A percentile compares a stretch with the other conserved stretches of the same genome.
Conservation (phyloP, 2,329 filamentous ascomycete species). For the Talaromyces sp. region DNA sequence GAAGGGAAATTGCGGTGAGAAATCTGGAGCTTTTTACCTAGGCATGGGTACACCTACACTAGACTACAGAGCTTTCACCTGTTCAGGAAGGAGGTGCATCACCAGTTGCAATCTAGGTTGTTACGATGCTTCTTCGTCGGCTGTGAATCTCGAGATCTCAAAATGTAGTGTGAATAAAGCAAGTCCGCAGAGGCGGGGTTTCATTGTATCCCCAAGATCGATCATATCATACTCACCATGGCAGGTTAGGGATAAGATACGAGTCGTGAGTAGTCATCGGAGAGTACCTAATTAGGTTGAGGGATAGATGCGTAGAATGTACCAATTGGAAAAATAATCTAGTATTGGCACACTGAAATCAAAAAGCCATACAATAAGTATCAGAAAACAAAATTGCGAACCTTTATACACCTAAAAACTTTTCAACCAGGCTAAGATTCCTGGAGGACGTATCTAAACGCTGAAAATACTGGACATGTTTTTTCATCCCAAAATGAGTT, state of each 20-base stretch:
- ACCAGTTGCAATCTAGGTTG: background rate
- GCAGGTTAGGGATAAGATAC: too few species aligned
- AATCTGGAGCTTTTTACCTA: background rate
- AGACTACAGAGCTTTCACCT: background rate
- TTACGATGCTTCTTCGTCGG: background rate
- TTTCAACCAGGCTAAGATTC: background rate
- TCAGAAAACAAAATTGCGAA: background rate
- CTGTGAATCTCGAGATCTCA: background rate
- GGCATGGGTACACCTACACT: background rate
- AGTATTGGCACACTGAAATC: background rate
- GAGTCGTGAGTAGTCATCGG: too few species aligned
- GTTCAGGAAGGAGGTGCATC: background rate
- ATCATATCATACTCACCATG: too few species aligned
- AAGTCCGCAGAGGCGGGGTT: too few species aligned
- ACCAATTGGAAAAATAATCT: too few species aligned
- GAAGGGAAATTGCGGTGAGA: background rate
- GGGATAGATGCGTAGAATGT: background rate
- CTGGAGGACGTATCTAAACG: background rate
- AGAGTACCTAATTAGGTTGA: background rate
- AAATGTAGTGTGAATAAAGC: background rate
- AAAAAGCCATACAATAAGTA: background rate
- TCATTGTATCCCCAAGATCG: too few species aligned
- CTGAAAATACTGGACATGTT: background rate
- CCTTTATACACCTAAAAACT: background rate
- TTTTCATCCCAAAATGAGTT: constrained; percentile 13